phyloP scores from a whole-genome alignment of 768 basidiomycete genomes.

The Phaeotremella skinneri region DNA sequence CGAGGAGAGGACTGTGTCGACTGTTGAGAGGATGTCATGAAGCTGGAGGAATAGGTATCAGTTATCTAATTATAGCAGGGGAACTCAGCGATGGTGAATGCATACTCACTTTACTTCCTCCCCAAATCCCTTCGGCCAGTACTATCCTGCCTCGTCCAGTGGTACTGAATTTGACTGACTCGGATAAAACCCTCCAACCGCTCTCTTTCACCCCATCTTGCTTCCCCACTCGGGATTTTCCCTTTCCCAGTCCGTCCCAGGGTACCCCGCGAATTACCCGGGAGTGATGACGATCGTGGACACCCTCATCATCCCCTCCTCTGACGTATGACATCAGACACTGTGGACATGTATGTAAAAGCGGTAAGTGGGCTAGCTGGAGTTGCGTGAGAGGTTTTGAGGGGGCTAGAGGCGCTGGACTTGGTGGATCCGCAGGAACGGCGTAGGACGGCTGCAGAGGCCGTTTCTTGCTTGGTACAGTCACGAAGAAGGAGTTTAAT shows the following conservation, averaged over 20 bases:
- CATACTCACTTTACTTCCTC: slow-evolving; percentile 34
- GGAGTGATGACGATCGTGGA: slow-evolving; percentile 41
- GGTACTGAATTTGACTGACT: slow-evolving; percentile 23
- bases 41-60: slow-evolving; percentile 25
- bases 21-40: slow-evolving; percentile 43
- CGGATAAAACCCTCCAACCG: slow-evolving; percentile 35
- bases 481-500: background rate
- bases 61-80: slow-evolving; percentile 4
- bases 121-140: slow-evolving; percentile 33
- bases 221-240: slow-evolving; percentile 9
- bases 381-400: slow-evolving; percentile 25
- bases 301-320: slow-evolving; percentile 39
- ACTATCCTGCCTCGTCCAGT: slow-evolving; percentile 32
- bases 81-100: background rate
- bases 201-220: slow-evolving; percentile 15
- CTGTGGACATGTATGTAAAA: slow-evolving; percentile 41
- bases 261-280: slow-evolving; percentile 40
- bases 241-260: slow-evolving; percentile 41
- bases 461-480: background rate
- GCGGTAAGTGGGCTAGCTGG: slow-evolving; percentile 38
- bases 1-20: slow-evolving; percentile 47
- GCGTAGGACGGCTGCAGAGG: background rate
- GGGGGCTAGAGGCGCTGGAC: background rate
- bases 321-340: slow-evolving; percentile 49
- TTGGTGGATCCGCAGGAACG: background rate